Evolutionary conservation across 345 rosid species (phyloP), one percentile per base, ranked within the genome.

Genomic region (Eucalyptus polybractea): DNA sequence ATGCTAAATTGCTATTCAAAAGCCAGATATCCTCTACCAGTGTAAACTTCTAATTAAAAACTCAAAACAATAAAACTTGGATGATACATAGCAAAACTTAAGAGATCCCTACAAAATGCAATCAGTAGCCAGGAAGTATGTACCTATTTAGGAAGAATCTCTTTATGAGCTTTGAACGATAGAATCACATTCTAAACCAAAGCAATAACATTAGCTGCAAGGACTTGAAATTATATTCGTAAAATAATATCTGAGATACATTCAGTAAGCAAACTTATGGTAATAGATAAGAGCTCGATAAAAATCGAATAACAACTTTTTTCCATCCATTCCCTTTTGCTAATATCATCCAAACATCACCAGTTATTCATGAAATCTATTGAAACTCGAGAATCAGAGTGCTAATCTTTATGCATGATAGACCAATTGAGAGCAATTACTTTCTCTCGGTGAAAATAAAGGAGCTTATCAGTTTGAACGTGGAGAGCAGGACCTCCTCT

Each of bases 101-200:
- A 69, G 87, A 85, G 83, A 50, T 65, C 76, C 21, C 6, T 29
- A 65, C 54, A 37, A 88, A 50, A n/a, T n/a, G 76, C 24, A 69
- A 22, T 42, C 14, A 58, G 33, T 5, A 47, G 9, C 21, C 25
- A 67, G 45, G 88, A 90, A 58, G 10, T 50, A 87, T 85, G 14
- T 87, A 92, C 92, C 93, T 96, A 95, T 87, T 95, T 97, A 25
- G 92, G 65, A 51, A 94, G 90, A 91, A 97, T 88, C 92, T 95
- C 97, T 90, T 92, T 96, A 93, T 96, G 99, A 93, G 99, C 99
- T 93, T 96, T 97, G 93, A 93, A 97, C 22, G 98, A 97, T 87
- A 97, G 95, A 87, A 97, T 97, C 90, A 96, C 99, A 90, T 96
- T 97, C 99, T 97, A 96, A 67, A 89, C 94, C 91, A 97, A 58